Evolutionary conservation across 169 alveolate genomes (phyloP), one percentile per base, ranked within the genome.

Genomic region (Fabrea salina): DNA sequence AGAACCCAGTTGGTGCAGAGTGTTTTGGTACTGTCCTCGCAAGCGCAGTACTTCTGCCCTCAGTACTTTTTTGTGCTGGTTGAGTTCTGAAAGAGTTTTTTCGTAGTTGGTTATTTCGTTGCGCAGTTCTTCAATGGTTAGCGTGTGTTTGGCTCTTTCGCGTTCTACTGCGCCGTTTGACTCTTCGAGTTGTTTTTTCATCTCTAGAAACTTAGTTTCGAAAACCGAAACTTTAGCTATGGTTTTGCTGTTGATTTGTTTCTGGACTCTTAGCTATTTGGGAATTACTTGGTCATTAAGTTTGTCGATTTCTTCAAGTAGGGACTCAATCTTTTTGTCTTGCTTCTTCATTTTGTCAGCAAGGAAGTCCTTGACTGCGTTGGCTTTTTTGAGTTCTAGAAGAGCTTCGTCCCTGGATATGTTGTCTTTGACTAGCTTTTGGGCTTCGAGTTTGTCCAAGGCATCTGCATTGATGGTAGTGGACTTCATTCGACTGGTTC

Each of bases 241-340:
- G 2, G 68, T 22, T 56, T 56, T 56, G 2, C 41, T 22, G 27
- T 27, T 56, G 16, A 56, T 56, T 56, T n/a, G 37, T 27, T 56
- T 56, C 13, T n/a, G 37, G 68, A 56, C 37, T 1, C 68, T n/a
- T n/a, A 56, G 68, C 49, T 56, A n/a, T n/a, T n/a, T n/a, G n/a
- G n/a, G n/a, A n/a, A n/a, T n/a, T n/a, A n/a, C n/a, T n/a, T n/a
- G 37, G 49, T 56, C 68, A 56, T 56, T 56, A n/a, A 27, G 16
- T 27, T 56, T 22, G 27, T 56, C 37, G 16, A 56, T 22, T 2
- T 56, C 41, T 56, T 56, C 25, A 2, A 19, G 11, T 35, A 56
- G 11, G n/a, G n/a, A 25, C 13, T 27, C 37, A 2, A 56, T 56
- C 25, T 56, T 56, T 22, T 27, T 27, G 19, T 56, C 68, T 27